Evolutionary conservation across 1,284 basidiomycete species (phyloP).

Genomic region (Pterula multifida): DNA sequence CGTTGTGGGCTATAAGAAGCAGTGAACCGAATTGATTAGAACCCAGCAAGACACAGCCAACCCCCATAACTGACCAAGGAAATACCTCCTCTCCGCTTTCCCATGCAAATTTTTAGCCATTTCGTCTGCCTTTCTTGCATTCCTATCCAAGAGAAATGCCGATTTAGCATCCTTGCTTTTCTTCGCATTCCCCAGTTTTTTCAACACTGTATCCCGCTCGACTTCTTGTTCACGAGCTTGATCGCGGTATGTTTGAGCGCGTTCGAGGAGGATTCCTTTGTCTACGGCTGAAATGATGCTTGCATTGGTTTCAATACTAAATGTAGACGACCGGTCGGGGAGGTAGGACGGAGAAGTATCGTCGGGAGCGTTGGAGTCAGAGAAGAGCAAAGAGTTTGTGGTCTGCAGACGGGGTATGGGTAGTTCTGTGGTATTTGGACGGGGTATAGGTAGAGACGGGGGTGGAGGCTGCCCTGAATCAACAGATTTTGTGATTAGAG

Average conservation of each 20-base stretch:
- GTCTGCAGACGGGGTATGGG: background rate
- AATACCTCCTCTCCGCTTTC: slow-evolving; percentile 1
- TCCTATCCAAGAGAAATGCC: background rate
- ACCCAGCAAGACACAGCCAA: background rate
- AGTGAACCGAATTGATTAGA: background rate
- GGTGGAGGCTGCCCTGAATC: too few relatives aligned
- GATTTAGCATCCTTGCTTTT: background rate
- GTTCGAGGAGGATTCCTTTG: background rate
- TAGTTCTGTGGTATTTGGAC: background rate
- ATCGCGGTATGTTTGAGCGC: background rate
- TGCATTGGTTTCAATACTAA: too few relatives aligned
- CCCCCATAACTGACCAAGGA: background rate
- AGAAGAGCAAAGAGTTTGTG: too few relatives aligned
- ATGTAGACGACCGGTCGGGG: background rate
- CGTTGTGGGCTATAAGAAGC: background rate
- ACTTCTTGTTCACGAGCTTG: background rate
- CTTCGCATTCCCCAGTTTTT: background rate
- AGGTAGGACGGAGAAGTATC: too few relatives aligned
- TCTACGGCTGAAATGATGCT: background rate
- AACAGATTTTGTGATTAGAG: too few relatives aligned
- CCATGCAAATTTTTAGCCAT: background rate
- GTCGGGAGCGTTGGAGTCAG: too few relatives aligned
- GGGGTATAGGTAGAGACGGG: background rate
- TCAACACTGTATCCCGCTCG: background rate
- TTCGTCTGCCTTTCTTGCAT: background rate